Conservation (phyloP, 1,284 basidiomycete genomes). For the Apiotrichum siamense region DNA sequence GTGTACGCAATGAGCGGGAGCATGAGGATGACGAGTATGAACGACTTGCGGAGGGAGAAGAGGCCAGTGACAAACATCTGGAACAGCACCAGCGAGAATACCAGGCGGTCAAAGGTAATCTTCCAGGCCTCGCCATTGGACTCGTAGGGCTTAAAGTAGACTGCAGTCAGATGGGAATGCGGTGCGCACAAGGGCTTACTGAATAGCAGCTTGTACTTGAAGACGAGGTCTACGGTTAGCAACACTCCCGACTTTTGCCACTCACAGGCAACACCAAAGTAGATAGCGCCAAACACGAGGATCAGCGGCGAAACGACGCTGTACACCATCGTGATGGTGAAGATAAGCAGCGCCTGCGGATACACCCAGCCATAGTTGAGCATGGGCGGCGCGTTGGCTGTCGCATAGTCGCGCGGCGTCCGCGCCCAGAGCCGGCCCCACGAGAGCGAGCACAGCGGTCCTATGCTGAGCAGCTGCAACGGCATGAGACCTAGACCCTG, state of each 20-base stretch:
- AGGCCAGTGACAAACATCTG: slow-evolving; percentile 87
- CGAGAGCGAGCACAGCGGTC: slow-evolving; percentile 68
- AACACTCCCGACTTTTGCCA: background rate
- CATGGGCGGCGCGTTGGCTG: slow-evolving; percentile 94
- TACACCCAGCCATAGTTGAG: slow-evolving; percentile 89
- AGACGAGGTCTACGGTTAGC: slow-evolving; percentile 60
- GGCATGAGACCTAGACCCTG: slow-evolving; percentile 93
- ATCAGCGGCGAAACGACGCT: slow-evolving; percentile 93
- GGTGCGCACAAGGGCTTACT: slow-evolving; percentile 54
- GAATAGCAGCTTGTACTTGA: slow-evolving; percentile 95
- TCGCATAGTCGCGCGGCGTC: slow-evolving; percentile 67
- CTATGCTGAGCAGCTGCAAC: slow-evolving; percentile 82
- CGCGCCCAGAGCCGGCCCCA: slow-evolving; percentile 52
- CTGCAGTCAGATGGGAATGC: slow-evolving; percentile 12
- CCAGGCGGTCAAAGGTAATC: slow-evolving; percentile 75
- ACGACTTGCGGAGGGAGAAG: slow-evolving; percentile 72
- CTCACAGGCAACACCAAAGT: slow-evolving; percentile 78
- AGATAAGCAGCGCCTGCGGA: slow-evolving; percentile 90
- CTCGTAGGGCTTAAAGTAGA: slow-evolving; percentile 49
- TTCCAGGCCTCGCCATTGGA: slow-evolving; percentile 63
- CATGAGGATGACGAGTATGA: slow-evolving; percentile 61
- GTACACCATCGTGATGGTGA: slow-evolving; percentile 89
- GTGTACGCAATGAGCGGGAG: slow-evolving; percentile 72
- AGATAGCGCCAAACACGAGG: slow-evolving; percentile 85
- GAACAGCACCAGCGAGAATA: slow-evolving; percentile 83